A percentile compares a stretch with the other conserved stretches of the same genome.
phyloP scores from a whole-genome alignment of 441 rosid species.

The Hypseocharis bilobata region DNA sequence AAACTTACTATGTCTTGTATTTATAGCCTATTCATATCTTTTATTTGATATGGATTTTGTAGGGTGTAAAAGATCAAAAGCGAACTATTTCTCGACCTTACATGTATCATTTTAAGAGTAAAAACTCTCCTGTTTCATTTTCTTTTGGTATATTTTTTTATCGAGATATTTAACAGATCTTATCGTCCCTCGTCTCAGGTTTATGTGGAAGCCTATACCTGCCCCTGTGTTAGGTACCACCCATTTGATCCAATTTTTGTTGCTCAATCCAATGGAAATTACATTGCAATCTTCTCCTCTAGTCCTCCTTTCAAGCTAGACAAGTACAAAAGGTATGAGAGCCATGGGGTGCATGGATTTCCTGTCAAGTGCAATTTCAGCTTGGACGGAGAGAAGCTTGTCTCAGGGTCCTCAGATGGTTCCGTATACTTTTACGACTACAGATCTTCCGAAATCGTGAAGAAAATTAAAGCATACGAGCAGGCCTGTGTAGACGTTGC shows the following conservation, averaged over 20 bases:
- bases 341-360: constrained; percentile 69
- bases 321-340: constrained; percentile 61
- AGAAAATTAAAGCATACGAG: constrained; percentile 53
- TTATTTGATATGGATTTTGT: neutral
- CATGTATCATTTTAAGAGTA: too few species aligned
- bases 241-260: constrained; percentile 54
- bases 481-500: constrained; percentile 57
- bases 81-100: neutral
- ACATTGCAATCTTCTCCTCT: constrained; percentile 62
- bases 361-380: constrained; percentile 69
- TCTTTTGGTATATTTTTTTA: neutral
- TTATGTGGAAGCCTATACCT: constrained; percentile 75
- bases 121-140: too few species aligned
- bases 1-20: neutral
- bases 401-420: constrained; percentile 67
- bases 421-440: constrained; percentile 46
- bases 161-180: neutral
- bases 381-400: constrained; percentile 48
- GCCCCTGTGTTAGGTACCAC: constrained; percentile 57
- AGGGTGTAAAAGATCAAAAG: neutral
- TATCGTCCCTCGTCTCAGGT: constrained; percentile 33
- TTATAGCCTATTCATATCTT: neutral
- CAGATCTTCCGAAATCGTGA: constrained; percentile 37
- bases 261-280: constrained; percentile 78
- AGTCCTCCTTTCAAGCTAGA: constrained; percentile 68